Evolutionary conservation across 805 yeast genomes (phyloP), one percentile per base, ranked within the genome.

Genomic region (Hanseniaspora mollemarum): DNA sequence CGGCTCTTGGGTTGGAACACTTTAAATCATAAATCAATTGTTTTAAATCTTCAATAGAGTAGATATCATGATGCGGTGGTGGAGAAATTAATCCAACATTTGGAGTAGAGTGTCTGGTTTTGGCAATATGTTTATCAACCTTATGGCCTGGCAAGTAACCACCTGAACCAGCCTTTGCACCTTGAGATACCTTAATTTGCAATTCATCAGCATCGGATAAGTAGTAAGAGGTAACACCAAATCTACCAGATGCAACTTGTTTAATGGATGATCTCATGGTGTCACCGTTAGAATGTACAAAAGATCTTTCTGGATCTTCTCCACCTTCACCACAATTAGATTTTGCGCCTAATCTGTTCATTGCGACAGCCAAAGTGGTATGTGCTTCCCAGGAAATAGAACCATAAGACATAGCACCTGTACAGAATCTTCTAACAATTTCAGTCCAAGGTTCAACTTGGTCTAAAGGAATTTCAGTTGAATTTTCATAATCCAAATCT

Each of bases 371-470:
- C 59, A 90, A 72, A 10, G 98, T 90, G 3, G 96, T 87, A 69
- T 90, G 98, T 2, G 96, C 88, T 69, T 90, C 98, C 95, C 88
- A 84, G 4, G 97, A 90, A 63, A 90, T 90, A 44, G 97, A 90
- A 63, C 98, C 98, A 63, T 92, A 90, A 1, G 96, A 88, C 98
- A 90, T 90, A 49, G 98, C 98, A 71, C 98, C 98, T n/a, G 98
- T 88, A 56, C 88, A 88, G 65, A 92, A 92, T 61, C 98, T 78
- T 60, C 96, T 81, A 31, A 88, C 98, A 66, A 90, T 90, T 67
- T 90, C 98, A 33, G 97, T 92, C 98, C 98, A 90, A 41, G 98
- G 98, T 72, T 90, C 98, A 58, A 90, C 98, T 70, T 92, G 97
- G 62, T 90, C 98, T 55, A 90, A 71, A 52, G 98, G 96, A 49